Conservation (phyloP, 306 rosid species). For the Hippophae gyantsensis region DNA sequence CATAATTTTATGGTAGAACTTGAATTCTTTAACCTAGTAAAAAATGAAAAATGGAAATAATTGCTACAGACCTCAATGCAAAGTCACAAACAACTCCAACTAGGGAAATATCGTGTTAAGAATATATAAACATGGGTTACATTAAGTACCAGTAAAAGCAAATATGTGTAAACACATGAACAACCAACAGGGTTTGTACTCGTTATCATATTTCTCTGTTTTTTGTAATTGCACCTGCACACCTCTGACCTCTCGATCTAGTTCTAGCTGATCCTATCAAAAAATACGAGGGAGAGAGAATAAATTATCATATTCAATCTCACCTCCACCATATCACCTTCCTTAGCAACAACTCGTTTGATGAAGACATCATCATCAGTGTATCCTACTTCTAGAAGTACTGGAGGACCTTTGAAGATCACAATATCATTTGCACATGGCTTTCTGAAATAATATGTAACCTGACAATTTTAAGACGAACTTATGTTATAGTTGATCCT, state of each 20-base stretch:
- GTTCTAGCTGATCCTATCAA: not conserved
- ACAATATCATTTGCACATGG: constrained; percentile 90
- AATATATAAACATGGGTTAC: too few species aligned
- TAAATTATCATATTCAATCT: not conserved
- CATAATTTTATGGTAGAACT: not conserved
- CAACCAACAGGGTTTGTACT: too few species aligned
- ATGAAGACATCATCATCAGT: constrained; percentile 85
- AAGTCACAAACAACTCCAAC: not conserved
- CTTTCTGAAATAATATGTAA: constrained; percentile 81
- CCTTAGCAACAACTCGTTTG: constrained; percentile 85
- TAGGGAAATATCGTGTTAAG: not conserved
- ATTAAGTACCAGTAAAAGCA: too few species aligned
- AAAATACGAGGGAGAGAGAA: not conserved
- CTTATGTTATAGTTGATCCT: constrained; percentile 3
- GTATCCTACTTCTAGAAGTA: constrained; percentile 91
- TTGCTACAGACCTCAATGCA: not conserved
- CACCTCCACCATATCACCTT: constrained; percentile 90
- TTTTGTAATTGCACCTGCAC: too few species aligned
- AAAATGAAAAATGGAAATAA: not conserved
- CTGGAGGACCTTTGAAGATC: constrained; percentile 91
- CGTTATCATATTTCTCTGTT: too few species aligned
- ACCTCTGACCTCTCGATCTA: too few species aligned
- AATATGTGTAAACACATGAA: too few species aligned
- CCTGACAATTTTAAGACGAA: constrained; percentile 42
- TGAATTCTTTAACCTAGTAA: not conserved